Base-by-base conservation (phyloP, 176 grass and related monocot species). In the Musa itinerans region DNA sequence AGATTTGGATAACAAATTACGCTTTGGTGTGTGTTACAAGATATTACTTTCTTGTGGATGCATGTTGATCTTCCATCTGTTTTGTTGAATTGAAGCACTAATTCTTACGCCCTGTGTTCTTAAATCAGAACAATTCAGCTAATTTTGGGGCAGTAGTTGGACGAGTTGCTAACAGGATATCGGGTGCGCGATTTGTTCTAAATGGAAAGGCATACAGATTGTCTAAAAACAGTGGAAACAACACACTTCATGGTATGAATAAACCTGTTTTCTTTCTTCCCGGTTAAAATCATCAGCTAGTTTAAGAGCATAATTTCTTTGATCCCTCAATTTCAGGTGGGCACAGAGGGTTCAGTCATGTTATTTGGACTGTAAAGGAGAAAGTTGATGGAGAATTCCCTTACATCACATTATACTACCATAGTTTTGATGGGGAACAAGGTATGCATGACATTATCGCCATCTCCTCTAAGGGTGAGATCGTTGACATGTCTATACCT, bases 91-190 rank as follows among this genome's bases (percentile, higher is more conserved):
- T 21, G 12, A 2, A 6, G 17, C 13, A 50, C 7, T 49, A 23
- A 11, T 17, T 50, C 16, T 26, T 75, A 11, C 20, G 4, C 16
- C 29, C 9, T 22, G 12, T n/a, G 11, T 19, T 9, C 24, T 24
- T 69, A 54, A 11, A 27, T 77, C 80, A 98, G 95, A 87, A 91
- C 70, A 87, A 82, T 68, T 78, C 82, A 8, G 6, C 50, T 66
- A 86, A 91, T 79, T 94, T 98, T 70, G 95, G 95, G 75, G 95
- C 90, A 12, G 74, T 98, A 19, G 95, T 91, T 1, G 95, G 95
- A 59, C 80, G 95, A 58, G 95, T 98, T 24, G 95, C 88, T 27
- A 98, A 98, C 81, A 83, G 95, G 76, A 80, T 98, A 27, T 80
- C 86, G 3, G 74, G 84, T 1, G 95, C 78, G 0, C 86, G 83